Percentiles rank a stretch among this genome's conserved stretches.
These are phyloP conservation scores for Manihot esculenta DNA, from an alignment of 441 rosid species.

Conservation along the genomic window DNA sequence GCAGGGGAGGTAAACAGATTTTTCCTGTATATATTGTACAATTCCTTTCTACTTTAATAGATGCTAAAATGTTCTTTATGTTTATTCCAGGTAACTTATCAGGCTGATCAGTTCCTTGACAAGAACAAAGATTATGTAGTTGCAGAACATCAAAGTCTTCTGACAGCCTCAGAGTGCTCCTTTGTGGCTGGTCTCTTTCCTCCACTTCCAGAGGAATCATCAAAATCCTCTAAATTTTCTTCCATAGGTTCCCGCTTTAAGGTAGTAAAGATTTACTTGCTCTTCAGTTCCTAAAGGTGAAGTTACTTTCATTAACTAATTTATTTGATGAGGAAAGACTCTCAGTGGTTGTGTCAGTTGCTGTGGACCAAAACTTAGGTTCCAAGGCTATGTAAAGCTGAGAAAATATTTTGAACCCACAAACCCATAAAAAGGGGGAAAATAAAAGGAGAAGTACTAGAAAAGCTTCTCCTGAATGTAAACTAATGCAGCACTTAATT, in stretches of 20 bases:
- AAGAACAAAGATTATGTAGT: slow-evolving; percentile 99
- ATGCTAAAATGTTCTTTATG: slow-evolving; percentile 23
- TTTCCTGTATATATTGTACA: slow-evolving; percentile 15
- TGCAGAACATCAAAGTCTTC: slow-evolving; percentile 98
- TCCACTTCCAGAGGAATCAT: slow-evolving; percentile 87
- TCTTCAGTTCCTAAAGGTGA: slow-evolving; percentile 1
- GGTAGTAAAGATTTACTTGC: slow-evolving; percentile 37
- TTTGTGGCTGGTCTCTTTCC: slow-evolving; percentile 92
- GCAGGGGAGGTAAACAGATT: slow-evolving; percentile 89
- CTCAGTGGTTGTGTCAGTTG: slow-evolving; percentile 1
- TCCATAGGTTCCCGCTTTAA: slow-evolving; percentile 98
- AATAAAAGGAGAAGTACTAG: too few species aligned
- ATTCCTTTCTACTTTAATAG: slow-evolving; percentile 11
- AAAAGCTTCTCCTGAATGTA: too few species aligned
- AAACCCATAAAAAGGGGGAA: neutral
- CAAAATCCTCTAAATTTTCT: slow-evolving; percentile 97
- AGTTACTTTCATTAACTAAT: neutral
- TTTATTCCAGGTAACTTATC: slow-evolving; percentile 70
- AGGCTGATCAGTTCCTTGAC: slow-evolving; percentile 95
- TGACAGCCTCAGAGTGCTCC: slow-evolving; percentile 76
- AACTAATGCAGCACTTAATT: too few species aligned
- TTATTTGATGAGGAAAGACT: slow-evolving; percentile 9
- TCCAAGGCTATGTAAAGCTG: neutral
- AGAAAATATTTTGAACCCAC: neutral
- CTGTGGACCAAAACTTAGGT: neutral